Conservation (phyloP, 2,329 filamentous ascomycete genomes). For the Dothistroma septosporum region DNA sequence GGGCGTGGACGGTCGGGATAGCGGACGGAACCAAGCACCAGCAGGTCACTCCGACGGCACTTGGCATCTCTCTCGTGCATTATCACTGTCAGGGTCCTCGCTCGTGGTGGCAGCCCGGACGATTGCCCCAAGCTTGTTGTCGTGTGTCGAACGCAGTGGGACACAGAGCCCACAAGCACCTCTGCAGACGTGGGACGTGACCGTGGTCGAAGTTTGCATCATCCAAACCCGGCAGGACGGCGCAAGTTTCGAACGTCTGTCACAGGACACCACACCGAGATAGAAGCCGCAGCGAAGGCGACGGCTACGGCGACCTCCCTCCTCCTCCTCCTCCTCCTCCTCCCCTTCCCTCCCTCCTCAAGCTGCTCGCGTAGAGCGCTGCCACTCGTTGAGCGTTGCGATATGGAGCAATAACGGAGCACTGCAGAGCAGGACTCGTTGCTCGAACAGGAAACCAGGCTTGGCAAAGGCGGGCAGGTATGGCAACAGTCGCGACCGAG, state of each 20-base stretch:
- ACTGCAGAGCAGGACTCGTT: slow-evolving; percentile 1
- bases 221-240: background rate
- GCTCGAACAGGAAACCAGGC: background rate
- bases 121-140: background rate
- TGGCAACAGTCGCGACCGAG: slow-evolving; percentile 24
- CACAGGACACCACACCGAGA: background rate
- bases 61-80: background rate
- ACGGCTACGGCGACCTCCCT: background rate
- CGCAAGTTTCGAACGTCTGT: background rate
- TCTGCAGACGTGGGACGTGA: background rate
- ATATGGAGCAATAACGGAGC: slow-evolving; percentile 9
- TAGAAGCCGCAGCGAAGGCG: background rate
- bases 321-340: background rate
- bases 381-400: slow-evolving; percentile 12
- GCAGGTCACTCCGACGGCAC: background rate
- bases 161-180: background rate
- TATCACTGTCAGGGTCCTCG: too few species aligned
- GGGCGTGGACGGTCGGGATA: background rate
- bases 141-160: background rate
- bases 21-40: background rate
- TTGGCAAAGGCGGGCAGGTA: slow-evolving; percentile 2
- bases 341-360: background rate
- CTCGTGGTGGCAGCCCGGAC: too few species aligned
- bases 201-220: background rate
- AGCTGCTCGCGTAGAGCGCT: slow-evolving; percentile 11